A percentile compares a stretch with the other conserved stretches of the same genome.
phyloP scores from a whole-genome alignment of 225 moss, liverwort and hornwort species.

The Takakia lepidozioides region DNA sequence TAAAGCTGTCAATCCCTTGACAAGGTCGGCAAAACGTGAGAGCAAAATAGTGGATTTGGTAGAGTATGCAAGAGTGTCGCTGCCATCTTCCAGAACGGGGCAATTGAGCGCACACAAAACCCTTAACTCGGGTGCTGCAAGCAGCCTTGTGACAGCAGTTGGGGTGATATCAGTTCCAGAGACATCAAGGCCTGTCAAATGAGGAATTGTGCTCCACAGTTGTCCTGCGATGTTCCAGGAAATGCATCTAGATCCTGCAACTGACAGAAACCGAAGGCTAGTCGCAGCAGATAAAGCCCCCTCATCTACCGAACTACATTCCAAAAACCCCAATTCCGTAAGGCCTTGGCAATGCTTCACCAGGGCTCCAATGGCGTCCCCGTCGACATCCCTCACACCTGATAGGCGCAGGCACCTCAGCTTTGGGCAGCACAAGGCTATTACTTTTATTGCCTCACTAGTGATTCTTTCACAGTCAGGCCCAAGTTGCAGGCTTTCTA shows the following conservation, averaged over 20 bases:
- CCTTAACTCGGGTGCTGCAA: constrained; percentile 56
- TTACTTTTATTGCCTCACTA: constrained; percentile 68
- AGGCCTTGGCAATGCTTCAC: constrained; percentile 65
- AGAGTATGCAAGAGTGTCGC: constrained; percentile 25
- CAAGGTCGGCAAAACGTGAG: constrained; percentile 69
- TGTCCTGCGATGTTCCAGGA: constrained; percentile 63
- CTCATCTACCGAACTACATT: constrained; percentile 61
- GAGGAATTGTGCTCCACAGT: constrained; percentile 66
- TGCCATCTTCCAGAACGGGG: constrained; percentile 62
- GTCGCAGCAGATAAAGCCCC: constrained; percentile 48
- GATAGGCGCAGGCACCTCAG: constrained; percentile 72
- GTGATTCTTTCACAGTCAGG: constrained; percentile 79
- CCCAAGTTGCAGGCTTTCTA: constrained; percentile 76
- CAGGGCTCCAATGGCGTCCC: constrained; percentile 51
- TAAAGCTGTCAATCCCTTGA: constrained; percentile 49
- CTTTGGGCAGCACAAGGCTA: constrained; percentile 79
- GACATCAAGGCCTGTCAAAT: constrained; percentile 66
- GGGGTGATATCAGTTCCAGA: constrained; percentile 78
- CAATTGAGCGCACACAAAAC: constrained; percentile 80
- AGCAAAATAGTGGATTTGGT: constrained; percentile 47
- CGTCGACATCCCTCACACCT: constrained; percentile 65
- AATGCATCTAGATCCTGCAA: constrained; percentile 73
- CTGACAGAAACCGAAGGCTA: constrained; percentile 67
- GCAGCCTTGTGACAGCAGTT: constrained; percentile 46
- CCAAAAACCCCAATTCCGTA: constrained; percentile 66